A percentile compares a stretch with the other conserved stretches of the same genome.
phyloP scores from a whole-genome alignment of 1,284 basidiomycete genomes.

The Ceratobasidium sp. region DNA sequence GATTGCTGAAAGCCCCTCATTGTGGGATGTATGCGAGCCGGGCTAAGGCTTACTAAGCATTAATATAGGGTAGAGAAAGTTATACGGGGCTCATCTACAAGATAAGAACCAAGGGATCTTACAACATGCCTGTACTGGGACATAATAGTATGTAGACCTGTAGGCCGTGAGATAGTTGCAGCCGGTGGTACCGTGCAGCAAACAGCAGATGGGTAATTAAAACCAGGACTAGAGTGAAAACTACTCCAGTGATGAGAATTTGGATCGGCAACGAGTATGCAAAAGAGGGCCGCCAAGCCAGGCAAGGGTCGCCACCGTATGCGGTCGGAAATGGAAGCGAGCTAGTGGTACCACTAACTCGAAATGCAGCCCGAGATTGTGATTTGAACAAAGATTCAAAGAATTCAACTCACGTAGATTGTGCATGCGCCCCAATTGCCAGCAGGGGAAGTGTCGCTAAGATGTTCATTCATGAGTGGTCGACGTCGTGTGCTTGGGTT shows the following conservation, averaged over 20 bases:
- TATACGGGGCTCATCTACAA: too few species aligned
- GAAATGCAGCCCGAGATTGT: background rate
- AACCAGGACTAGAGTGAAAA: conserved; percentile 87
- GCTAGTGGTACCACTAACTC: background rate
- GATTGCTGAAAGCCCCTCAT: too few species aligned
- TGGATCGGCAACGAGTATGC: conserved; percentile 92
- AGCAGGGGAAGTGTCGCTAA: conserved; percentile 14
- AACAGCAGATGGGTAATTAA: conserved; percentile 94
- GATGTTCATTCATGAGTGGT: conserved; percentile 36
- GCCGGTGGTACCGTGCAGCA: conserved; percentile 96
- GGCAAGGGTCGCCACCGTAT: conserved; percentile 73
- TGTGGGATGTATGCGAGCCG: too few species aligned
- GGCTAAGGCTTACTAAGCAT: too few species aligned
- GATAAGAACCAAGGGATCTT: too few species aligned
- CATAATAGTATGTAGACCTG: too few species aligned
- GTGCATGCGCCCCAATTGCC: conserved; percentile 18
- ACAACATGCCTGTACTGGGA: too few species aligned
- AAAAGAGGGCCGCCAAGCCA: conserved; percentile 79
- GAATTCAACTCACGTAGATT: conserved; percentile 14
- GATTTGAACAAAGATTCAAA: background rate
- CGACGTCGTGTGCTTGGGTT: background rate
- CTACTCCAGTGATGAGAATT: conserved; percentile 87
- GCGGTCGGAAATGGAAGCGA: background rate
- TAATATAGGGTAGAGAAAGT: too few species aligned
- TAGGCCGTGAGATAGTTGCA: too few species aligned